Conservation (phyloP, 2,329 filamentous ascomycete species). For the Penicillium hordei region DNA sequence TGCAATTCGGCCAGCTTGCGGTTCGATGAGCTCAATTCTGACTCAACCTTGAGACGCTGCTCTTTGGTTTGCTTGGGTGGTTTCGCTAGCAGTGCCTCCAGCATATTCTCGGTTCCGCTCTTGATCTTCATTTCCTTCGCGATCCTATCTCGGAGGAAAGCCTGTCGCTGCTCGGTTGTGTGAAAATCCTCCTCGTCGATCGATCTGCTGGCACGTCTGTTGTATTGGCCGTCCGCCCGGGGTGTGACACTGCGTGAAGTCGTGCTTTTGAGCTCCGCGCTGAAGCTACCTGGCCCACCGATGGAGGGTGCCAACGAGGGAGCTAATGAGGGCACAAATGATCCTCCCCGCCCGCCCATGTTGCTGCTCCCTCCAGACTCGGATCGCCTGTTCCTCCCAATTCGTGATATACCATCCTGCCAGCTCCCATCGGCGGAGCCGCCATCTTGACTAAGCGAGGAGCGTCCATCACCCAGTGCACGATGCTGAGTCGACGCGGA, state of each 20-base stretch:
- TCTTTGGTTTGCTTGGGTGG: conserved; percentile 95
- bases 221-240: conserved; percentile 58
- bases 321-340: conserved; percentile 41
- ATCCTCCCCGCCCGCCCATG: conserved; percentile 59
- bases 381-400: conserved; percentile 50
- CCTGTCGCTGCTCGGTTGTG: conserved; percentile 70
- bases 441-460: conserved; percentile 42
- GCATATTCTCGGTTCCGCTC: conserved; percentile 93
- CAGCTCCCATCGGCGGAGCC: conserved; percentile 41
- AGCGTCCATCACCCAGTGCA: conserved; percentile 38
- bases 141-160: conserved; percentile 75
- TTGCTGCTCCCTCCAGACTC: conserved; percentile 59
- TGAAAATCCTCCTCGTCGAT: conserved; percentile 62
- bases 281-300: conserved; percentile 80
- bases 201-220: conserved; percentile 44
- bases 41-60: conserved; percentile 74
- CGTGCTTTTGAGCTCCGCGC: conserved; percentile 76
- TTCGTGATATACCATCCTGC: conserved; percentile 34
- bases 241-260: conserved; percentile 61
- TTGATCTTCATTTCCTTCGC: conserved; percentile 98
- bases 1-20: conserved; percentile 63
- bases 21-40: conserved; percentile 87
- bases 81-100: conserved; percentile 91
- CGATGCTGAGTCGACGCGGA: conserved; percentile 45
- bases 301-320: conserved; percentile 64